Conservation (phyloP, 2,329 filamentous ascomycete species). For the Teratosphaeria epicoccoides region DNA sequence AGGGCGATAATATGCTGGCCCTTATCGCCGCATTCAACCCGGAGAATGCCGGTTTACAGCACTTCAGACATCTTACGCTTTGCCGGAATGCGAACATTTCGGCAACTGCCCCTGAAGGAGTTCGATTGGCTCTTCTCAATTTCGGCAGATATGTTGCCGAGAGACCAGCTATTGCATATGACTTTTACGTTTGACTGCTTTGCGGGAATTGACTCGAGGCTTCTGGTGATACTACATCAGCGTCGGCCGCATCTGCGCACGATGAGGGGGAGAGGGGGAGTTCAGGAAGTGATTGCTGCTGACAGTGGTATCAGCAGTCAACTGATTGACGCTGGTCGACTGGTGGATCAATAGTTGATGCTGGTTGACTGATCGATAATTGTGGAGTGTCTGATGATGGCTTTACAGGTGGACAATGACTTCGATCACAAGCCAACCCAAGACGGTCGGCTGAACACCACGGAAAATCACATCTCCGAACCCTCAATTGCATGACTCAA, state of each 20-base stretch:
- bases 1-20: background rate
- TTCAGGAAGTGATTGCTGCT: background rate
- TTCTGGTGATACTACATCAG: background rate
- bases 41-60: background rate
- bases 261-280: background rate
- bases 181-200: background rate
- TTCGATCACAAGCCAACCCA: background rate
- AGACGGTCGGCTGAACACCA: background rate
- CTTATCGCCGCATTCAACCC: background rate
- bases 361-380: too few relatives aligned
- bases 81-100: background rate
- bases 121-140: background rate
- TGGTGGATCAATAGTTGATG: background rate
- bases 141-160: background rate
- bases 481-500: background rate
- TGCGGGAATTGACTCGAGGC: background rate
- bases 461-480: background rate
- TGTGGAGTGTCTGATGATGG: background rate
- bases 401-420: background rate
- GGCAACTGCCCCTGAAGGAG: background rate
- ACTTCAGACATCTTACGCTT: slow-evolving; percentile 1
- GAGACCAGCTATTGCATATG: background rate
- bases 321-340: background rate
- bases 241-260: background rate
- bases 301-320: background rate